Evolutionary conservation across 768 basidiomycete genomes (phyloP).

Genomic region (Myochromella boudieri): DNA sequence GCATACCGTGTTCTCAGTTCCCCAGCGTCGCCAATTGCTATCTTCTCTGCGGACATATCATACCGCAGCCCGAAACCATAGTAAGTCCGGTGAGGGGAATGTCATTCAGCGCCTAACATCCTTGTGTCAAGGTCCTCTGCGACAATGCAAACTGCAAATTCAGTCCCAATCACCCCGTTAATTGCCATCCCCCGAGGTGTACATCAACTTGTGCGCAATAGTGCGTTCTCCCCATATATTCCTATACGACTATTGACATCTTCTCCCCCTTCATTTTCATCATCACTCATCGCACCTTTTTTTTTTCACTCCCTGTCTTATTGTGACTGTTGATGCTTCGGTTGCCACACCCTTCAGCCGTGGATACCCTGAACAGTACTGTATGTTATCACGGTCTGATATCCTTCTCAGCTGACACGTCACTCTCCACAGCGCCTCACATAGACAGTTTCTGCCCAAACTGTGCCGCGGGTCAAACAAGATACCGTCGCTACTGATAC

Average conservation of each 20-base stretch:
- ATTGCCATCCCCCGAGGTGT: slow-evolving; percentile 43
- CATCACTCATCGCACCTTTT: background rate
- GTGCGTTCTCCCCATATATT: slow-evolving; percentile 32
- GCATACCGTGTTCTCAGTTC: background rate
- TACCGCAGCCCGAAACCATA: slow-evolving; percentile 21
- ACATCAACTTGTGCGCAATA: slow-evolving; percentile 41
- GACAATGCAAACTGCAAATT: slow-evolving; percentile 45
- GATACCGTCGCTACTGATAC: slow-evolving; percentile 5
- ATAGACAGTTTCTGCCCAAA: slow-evolving; percentile 41
- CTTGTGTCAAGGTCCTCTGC: slow-evolving; percentile 44
- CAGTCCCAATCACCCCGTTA: slow-evolving; percentile 48
- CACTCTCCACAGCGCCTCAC: slow-evolving; percentile 35
- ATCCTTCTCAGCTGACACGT: background rate
- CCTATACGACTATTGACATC: background rate
- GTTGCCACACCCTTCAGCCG: slow-evolving; percentile 29
- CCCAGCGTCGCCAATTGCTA: slow-evolving; percentile 14
- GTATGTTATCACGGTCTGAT: slow-evolving; percentile 25
- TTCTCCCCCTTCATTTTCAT: slow-evolving; percentile 5
- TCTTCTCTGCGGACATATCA: slow-evolving; percentile 12
- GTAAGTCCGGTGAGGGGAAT: slow-evolving; percentile 25
- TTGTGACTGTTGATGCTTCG: background rate
- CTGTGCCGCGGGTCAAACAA: slow-evolving; percentile 25
- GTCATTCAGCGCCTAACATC: background rate
- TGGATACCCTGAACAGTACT: slow-evolving; percentile 45
- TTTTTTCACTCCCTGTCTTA: background rate